These are phyloP conservation scores for Acanthamoeba culbertsoni DNA, from an alignment of 208 protist species.

Conservation along the genomic window DNA sequence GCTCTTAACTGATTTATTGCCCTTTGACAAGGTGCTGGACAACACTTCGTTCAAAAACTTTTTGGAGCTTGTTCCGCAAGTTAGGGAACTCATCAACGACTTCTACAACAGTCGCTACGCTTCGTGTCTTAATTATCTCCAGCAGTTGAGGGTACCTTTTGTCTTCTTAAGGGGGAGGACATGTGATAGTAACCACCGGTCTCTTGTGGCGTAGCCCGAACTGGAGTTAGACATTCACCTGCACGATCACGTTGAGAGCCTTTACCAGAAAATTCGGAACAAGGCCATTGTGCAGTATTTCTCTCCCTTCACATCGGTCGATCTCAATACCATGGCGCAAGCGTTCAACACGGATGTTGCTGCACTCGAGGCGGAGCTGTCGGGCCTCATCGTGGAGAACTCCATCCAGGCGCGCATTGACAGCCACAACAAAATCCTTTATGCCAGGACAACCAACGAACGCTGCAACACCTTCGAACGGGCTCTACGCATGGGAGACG, in stretches of 20 bases:
- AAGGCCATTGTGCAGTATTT: constrained; percentile 82
- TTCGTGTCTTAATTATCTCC: constrained; percentile 73
- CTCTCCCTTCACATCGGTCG: constrained; percentile 82
- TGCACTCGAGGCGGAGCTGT: constrained; percentile 81
- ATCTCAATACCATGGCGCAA: constrained; percentile 83
- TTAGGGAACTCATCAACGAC: constrained; percentile 77
- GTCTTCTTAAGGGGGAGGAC: neutral
- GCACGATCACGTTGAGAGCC: constrained; percentile 73
- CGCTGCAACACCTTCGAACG: constrained; percentile 77
- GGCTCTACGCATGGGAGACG: constrained; percentile 73
- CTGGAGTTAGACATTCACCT: constrained; percentile 83
- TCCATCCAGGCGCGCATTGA: constrained; percentile 87
- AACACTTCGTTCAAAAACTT: constrained; percentile 80
- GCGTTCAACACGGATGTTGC: constrained; percentile 81
- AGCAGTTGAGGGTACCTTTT: constrained; percentile 68
- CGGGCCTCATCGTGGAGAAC: constrained; percentile 82
- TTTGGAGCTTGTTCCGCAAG: constrained; percentile 81
- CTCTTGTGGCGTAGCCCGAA: neutral
- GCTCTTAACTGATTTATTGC: neutral
- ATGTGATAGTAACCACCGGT: neutral
- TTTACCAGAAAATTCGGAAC: constrained; percentile 77
- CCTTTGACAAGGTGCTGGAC: constrained; percentile 74
- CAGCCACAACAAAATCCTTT: constrained; percentile 82
- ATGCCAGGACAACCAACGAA: constrained; percentile 76
- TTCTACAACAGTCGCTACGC: constrained; percentile 83